Evolutionary conservation across 352 stramenopile genomes (phyloP), one percentile per base, ranked within the genome.

Genomic region (Pilasporangium apinafurcum): DNA sequence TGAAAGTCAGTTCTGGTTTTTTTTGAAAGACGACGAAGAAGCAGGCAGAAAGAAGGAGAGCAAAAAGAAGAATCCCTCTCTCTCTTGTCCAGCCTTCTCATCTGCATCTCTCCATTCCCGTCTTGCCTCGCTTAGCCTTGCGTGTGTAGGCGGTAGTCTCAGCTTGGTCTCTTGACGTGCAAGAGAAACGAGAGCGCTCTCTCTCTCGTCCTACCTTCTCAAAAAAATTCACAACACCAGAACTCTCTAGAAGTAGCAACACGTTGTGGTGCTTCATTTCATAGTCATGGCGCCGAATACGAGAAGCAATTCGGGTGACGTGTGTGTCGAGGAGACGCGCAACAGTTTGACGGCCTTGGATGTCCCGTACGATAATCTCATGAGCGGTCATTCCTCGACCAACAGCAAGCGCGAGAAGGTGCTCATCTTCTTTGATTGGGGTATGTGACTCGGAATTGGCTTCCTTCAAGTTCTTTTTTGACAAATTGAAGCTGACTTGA

Each of bases 351-450:
- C 65, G 36, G 62, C 62, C 48, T 84, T 68, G 41, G 71, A 87
- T 45, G 63, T 58, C 71, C 32, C 44, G 41, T 46, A 33, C 35
- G 51, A 44, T 56, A 57, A 41, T 41, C 32, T 41, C 28, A 38
- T 56, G 40, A 47, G 70, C 33, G n/a, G 60, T 33, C 60, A 58
- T 29, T 43, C 64, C 16, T 34, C 58, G 40, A 31, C 46, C 10
- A 62, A 13, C 43, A 56, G 40, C 50, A 68, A 84, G 35, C 65
- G 72, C 48, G 68, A 83, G 22, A 58, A 85, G 45, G 66, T 74
- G 6, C 64, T 92, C 54, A 83, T 92, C 58, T 89, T 92, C 59
- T 86, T 92, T 47, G 79, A 92, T 52, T 92, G 79, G 79, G 79
- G 79, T 92, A 72, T 56, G 68, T 48, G 33, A 5, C 21, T 20